phyloP scores from a whole-genome alignment of 148 eudicot genomes.

The Bassia scoparia region DNA sequence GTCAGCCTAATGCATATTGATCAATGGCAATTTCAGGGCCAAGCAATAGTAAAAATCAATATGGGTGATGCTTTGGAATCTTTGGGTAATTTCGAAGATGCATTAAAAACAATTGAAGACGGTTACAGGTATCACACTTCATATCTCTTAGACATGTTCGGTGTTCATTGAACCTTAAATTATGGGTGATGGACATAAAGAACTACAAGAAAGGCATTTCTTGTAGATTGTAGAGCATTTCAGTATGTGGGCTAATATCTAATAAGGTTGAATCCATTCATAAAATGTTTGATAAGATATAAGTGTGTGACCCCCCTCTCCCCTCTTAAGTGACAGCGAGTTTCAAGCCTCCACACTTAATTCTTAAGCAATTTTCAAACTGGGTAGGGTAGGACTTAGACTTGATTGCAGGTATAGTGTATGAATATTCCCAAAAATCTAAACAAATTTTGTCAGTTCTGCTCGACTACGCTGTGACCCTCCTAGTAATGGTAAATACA shows the following conservation, averaged over 20 bases:
- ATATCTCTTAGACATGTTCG: not conserved
- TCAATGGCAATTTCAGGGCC: conserved; percentile 63
- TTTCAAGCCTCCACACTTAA: no score
- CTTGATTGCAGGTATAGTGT: no score
- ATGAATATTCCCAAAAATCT: no score
- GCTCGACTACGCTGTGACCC: no score
- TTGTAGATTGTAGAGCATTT: not conserved
- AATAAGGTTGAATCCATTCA: not conserved
- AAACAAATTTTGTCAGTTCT: no score
- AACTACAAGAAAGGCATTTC: not conserved
- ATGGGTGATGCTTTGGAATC: conserved; percentile 73
- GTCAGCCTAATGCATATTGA: not conserved
- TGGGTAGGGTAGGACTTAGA: no score
- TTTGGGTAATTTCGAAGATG: conserved; percentile 60
- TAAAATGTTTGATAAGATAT: not conserved
- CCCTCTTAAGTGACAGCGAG: no score
- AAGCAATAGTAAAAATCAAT: conserved; percentile 80
- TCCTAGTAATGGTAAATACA: no score
- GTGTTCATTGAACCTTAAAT: not conserved
- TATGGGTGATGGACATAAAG: not conserved
- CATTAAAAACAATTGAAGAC: conserved; percentile 59
- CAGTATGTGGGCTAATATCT: not conserved
- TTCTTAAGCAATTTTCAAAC: no score
- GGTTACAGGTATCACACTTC: conserved; percentile 50
- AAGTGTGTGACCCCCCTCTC: not conserved